Percentiles rank a stretch among this genome's conserved stretches.
Evolutionary conservation across 306 rosid genomes (phyloP).

Genomic region (Gleditsia sinensis): DNA sequence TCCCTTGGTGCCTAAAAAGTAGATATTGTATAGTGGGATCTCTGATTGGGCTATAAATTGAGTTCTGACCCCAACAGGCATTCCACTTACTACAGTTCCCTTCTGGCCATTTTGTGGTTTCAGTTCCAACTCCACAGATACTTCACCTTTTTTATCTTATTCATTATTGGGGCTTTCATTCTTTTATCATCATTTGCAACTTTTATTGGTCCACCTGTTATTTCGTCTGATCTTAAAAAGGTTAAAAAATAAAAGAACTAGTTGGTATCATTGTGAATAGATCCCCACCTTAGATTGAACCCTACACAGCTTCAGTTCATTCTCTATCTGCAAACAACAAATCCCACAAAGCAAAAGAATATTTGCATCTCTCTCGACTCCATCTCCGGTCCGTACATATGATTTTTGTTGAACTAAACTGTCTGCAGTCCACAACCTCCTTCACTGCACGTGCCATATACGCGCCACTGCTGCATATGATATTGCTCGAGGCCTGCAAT

Average conservation of each 20-base stretch:
- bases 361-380: constrained; percentile 42
- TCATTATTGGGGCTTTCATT: too few species aligned
- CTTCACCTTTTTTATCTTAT: neutral
- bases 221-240: too few species aligned
- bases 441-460: neutral
- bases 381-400: constrained; percentile 41
- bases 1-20: neutral
- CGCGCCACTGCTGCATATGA: constrained; percentile 29
- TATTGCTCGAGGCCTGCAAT: too few species aligned
- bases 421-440: neutral
- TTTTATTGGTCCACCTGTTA: neutral
- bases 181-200: neutral
- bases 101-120: neutral
- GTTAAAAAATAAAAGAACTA: too few species aligned
- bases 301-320: constrained; percentile 43
- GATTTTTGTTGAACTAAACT: constrained; percentile 30
- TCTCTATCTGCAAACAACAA: constrained; percentile 43
- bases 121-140: neutral
- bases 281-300: too few species aligned
- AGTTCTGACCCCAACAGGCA: too few species aligned
- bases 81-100: too few species aligned
- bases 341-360: constrained; percentile 48
- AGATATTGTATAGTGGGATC: neutral
- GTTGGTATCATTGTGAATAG: too few species aligned
- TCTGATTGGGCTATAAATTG: neutral